Base-by-base conservation (phyloP, 306 rosid species). In the Cucumis hystrix region DNA sequence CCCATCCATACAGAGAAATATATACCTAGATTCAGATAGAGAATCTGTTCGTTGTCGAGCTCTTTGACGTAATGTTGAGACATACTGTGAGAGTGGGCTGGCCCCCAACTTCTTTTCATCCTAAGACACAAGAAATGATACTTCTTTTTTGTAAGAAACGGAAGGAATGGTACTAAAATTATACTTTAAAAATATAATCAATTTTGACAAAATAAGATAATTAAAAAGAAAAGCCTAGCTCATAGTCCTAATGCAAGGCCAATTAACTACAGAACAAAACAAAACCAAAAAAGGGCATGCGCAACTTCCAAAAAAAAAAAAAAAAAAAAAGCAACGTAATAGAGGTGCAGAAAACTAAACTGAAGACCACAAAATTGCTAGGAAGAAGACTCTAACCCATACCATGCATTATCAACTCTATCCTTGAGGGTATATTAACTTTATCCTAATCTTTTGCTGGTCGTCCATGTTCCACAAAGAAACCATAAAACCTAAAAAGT, bases 1-100 rank as follows among this genome's bases (percentile, higher is more conserved):
- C n/a, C 33, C 56, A 20, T 68, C 33, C 56, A 20, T 68, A 21
- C 10, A 23, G 13, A 70, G n/a, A 70, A 21, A 23, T 70, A 47
- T 47, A 67, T 69, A 93, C 97, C 97, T 95, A 86, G 96, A 82
- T 85, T 95, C 97, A 76, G 40, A 83, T 86, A 95, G 83, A 8
- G 91, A 84, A 79, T 77, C 83, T 7, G 78, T 76, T 69, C 80
- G 89, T 80, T 89, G 90, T 68, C 85, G 80, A 59, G 97, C 93
- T 85, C 90, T 85, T 86, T 90, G 87, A 45, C 70, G 89, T 70
- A 90, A 88, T 25, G 82, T 86, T 39, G 62, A 43, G 12, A 82
- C 83, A 61, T 89, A 85, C 81, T 88, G 82, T 0, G 92, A 90
- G 60, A 92, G 81, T 78, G 97, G 86, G 86, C 97, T 90, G 60